These are phyloP conservation scores for Ambrosia hybrid DNA, from an alignment of 140 eudicot species.

Conservation along the genomic window DNA sequence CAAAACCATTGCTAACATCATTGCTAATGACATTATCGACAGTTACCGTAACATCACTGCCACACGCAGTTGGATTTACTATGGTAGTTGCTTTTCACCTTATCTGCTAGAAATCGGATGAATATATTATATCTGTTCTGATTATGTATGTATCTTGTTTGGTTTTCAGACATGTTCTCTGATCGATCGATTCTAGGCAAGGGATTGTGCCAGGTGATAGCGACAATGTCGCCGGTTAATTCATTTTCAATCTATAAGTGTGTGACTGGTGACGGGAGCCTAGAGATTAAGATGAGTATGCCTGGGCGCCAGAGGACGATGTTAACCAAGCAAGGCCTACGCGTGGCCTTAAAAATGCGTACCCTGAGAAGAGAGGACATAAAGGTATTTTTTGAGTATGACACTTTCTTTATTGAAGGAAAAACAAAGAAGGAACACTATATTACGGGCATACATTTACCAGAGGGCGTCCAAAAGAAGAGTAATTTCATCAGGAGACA, in stretches of 20 bases:
- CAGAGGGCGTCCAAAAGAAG: neutral
- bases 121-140: neutral
- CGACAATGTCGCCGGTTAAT: neutral
- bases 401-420: conserved; percentile 1
- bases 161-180: neutral
- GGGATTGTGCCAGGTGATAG: neutral
- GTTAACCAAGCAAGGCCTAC: neutral
- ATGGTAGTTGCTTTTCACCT: neutral
- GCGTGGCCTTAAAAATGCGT: neutral
- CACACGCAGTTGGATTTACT: conserved; percentile 1
- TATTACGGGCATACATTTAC: neutral
- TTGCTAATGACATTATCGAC: neutral
- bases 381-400: neutral
- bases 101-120: neutral
- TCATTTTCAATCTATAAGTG: neutral
- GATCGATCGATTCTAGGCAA: conserved; percentile 1
- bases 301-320: neutral
- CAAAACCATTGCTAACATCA: neutral
- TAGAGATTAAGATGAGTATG: neutral
- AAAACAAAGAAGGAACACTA: neutral
- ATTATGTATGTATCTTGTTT: neutral
- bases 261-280: neutral
- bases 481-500: neutral
- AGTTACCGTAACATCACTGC: neutral
- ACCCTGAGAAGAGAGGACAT: neutral